A percentile compares a stretch with the other conserved stretches of the same genome.
Evolutionary conservation across 495 filamentous ascomycete genomes (phyloP).

Genomic region (Penicillium manginii): DNA sequence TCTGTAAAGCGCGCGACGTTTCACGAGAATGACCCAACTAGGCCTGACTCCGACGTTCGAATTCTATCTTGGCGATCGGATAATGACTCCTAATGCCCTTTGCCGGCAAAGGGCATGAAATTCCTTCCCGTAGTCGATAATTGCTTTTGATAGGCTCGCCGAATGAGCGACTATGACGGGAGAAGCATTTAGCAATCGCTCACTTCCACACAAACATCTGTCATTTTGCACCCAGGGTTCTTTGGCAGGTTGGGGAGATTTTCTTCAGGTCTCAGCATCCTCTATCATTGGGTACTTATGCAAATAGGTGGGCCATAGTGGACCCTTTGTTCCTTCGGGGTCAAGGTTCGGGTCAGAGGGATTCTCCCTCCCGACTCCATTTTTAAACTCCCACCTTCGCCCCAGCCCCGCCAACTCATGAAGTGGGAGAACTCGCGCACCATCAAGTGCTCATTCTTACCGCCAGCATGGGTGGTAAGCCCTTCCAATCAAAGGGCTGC

Average conservation of each 20-base stretch:
- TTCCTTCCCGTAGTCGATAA: not conserved
- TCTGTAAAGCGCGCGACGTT: too few relatives aligned
- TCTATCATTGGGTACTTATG: not conserved
- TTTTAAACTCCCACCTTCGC: not conserved
- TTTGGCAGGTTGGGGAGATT: not conserved
- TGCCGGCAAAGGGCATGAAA: not conserved
- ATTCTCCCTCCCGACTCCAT: not conserved
- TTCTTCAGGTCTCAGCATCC: not conserved
- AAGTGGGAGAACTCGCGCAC: not conserved
- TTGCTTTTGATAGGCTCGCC: not conserved
- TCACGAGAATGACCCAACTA: too few relatives aligned
- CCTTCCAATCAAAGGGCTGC: constrained; percentile 14
- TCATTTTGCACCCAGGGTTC: not conserved
- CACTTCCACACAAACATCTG: not conserved
- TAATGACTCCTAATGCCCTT: too few relatives aligned
- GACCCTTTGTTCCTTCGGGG: not conserved
- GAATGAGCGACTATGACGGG: not conserved
- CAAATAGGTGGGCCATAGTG: not conserved
- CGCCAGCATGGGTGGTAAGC: constrained; percentile 8
- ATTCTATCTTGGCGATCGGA: too few relatives aligned
- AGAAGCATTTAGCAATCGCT: not conserved
- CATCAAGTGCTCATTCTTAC: not conserved
- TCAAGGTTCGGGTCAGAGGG: not conserved
- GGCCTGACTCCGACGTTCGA: too few relatives aligned
- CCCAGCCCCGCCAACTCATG: not conserved